phyloP scores from a whole-genome alignment of 345 rosid species.

The Nephelium lappaceum region DNA sequence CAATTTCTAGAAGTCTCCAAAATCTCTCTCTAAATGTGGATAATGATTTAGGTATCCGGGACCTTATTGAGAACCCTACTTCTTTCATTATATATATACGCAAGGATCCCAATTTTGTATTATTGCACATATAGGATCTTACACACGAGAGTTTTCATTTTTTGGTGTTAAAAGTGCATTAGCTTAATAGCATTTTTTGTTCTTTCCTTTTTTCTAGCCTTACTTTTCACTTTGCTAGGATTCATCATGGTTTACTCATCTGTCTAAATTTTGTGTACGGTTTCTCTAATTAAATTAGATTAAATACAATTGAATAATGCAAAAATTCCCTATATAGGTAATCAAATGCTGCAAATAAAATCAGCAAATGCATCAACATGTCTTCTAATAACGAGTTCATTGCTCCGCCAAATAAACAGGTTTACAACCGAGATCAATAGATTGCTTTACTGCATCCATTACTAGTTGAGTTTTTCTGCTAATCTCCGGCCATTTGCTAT shows the following conservation, averaged over 20 bases:
- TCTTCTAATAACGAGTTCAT: neutral
- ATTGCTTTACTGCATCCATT: constrained; percentile 59
- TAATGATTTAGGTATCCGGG: no score
- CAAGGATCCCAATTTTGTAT: no score
- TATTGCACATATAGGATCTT: no score
- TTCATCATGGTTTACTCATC: neutral
- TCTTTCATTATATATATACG: no score
- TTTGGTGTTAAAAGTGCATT: no score
- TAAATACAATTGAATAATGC: neutral
- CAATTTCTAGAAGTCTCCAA: no score
- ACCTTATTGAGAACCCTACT: no score
- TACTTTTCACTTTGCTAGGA: no score
- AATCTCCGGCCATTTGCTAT: constrained; percentile 55
- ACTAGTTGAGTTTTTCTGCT: constrained; percentile 69
- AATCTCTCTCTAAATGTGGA: no score
- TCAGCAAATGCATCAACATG: neutral
- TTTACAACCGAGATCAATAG: constrained; percentile 56
- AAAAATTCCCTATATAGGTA: neutral
- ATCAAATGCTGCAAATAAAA: neutral
- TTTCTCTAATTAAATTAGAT: neutral
- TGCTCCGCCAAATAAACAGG: constrained; percentile 41
- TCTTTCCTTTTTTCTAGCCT: no score
- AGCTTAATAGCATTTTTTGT: no score
- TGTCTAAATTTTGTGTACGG: neutral
- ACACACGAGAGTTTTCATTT: no score